phyloP scores from a whole-genome alignment of 2,329 filamentous ascomycete species.

The Erysiphe pulchra region DNA sequence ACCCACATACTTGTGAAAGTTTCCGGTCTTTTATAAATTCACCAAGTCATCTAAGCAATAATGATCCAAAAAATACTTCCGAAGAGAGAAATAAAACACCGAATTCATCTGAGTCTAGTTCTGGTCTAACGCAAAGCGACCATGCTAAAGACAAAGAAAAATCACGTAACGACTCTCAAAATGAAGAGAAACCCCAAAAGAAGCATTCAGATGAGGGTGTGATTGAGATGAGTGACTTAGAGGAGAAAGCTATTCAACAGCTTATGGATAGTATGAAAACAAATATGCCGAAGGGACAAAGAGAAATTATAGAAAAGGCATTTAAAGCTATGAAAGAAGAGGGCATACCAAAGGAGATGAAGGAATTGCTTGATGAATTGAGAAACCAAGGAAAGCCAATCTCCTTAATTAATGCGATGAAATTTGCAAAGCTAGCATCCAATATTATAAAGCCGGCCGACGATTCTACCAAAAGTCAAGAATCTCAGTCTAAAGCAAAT shows the following conservation, averaged over 20 bases:
- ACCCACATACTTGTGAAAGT: slow-evolving; percentile 12
- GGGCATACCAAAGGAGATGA: slow-evolving; percentile 37
- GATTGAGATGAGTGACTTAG: slow-evolving; percentile 22
- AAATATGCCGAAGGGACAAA: slow-evolving; percentile 34
- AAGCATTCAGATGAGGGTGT: slow-evolving; percentile 8
- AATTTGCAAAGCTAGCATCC: slow-evolving; percentile 14
- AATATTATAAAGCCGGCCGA: slow-evolving; percentile 10
- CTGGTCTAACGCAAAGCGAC: slow-evolving; percentile 19
- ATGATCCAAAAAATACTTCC: slow-evolving; percentile 6
- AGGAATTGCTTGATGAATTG: slow-evolving; percentile 14
- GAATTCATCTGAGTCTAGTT: slow-evolving; percentile 10
- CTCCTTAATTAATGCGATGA: slow-evolving; percentile 9
- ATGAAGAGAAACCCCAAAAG: slow-evolving; percentile 10
- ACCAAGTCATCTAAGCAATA: slow-evolving; percentile 3
- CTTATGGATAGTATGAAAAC: slow-evolving; percentile 29
- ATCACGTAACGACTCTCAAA: slow-evolving; percentile 6
- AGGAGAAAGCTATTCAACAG: slow-evolving; percentile 30
- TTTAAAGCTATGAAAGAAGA: slow-evolving; percentile 36
- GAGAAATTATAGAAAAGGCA: slow-evolving; percentile 29
- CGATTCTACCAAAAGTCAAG: slow-evolving; percentile 5
- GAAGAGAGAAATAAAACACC: slow-evolving; percentile 13
- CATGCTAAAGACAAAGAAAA: slow-evolving; percentile 18
- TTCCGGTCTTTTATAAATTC: slow-evolving; percentile 7
- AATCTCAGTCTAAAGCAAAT: slow-evolving; percentile 9
- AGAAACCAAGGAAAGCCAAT: slow-evolving; percentile 5